Conservation (phyloP, 805 yeast species). For the Candida arabinofermentans region DNA sequence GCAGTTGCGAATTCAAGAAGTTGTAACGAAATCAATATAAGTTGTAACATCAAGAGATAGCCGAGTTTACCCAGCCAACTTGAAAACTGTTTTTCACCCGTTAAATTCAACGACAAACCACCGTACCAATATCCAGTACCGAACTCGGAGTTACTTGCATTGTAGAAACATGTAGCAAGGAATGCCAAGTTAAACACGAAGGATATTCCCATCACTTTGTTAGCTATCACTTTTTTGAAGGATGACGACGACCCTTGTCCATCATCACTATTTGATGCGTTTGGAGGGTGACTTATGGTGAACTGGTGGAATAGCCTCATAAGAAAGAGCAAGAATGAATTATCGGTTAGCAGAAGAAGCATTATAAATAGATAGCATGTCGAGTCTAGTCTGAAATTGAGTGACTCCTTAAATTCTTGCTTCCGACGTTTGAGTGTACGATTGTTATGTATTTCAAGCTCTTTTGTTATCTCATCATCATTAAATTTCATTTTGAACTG, state of each 20-base stretch:
- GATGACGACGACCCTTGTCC: slow-evolving; percentile 20
- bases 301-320: slow-evolving; percentile 36
- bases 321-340: slow-evolving; percentile 32
- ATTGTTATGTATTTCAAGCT: slow-evolving; percentile 38
- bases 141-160: slow-evolving; percentile 24
- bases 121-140: slow-evolving; percentile 33
- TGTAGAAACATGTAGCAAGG: slow-evolving; percentile 34
- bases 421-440: slow-evolving; percentile 39
- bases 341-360: slow-evolving; percentile 39
- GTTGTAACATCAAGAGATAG: slow-evolving; percentile 29
- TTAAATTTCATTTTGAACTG: slow-evolving; percentile 14
- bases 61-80: slow-evolving; percentile 25
- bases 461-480: slow-evolving; percentile 21
- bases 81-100: slow-evolving; percentile 38
- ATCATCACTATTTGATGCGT: slow-evolving; percentile 25
- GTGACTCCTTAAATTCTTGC: slow-evolving; percentile 34
- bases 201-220: slow-evolving; percentile 26
- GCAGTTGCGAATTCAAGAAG: slow-evolving; percentile 29
- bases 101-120: slow-evolving; percentile 37
- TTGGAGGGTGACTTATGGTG: slow-evolving; percentile 37
- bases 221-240: slow-evolving; percentile 26
- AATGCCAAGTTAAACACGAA: slow-evolving; percentile 22
- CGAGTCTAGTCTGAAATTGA: slow-evolving; percentile 32
- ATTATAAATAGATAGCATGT: slow-evolving; percentile 35
- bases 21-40: slow-evolving; percentile 28